Base-by-base conservation (phyloP, 169 alveolate genomes). In the Toxoplasma gondii region DNA sequence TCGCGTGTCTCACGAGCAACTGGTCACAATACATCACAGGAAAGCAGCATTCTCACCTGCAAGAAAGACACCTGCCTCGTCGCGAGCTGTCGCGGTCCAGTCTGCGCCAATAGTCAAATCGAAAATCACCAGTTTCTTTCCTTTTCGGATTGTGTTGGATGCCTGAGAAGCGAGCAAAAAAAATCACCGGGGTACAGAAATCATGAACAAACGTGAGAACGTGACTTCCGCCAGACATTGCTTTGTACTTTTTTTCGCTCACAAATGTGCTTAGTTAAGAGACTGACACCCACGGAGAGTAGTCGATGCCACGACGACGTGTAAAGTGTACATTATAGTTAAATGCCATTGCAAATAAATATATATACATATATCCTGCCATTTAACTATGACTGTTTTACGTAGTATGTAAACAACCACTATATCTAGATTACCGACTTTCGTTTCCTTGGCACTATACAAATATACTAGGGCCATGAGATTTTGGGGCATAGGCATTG, bases 21-120 rank as follows among this genome's bases (percentile, higher is more conserved):
- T n/a, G n/a, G n/a, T n/a, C n/a, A n/a, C n/a, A n/a, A n/a, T n/a
- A n/a, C n/a, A n/a, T n/a, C n/a, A 12, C 4, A 49, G 12, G 58
- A 49, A 12, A 12, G 22, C 4, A 49, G 58, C 22, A 49, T 12
- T 7, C 90, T 39, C 29, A 39, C 90, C 90, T 44, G 90, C 90
- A 16, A 82, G 67, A 24, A 82, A 82, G 24, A 82, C 90, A 5
- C 90, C 90, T 4, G 69, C 90, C 27, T 82, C 90, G 36, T 82
- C 90, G 17, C 90, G 53, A 34, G 90, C 90, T 4, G 90, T 82
- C 16, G 90, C 90, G 9, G 90, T 39, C 90, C 90, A 82, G 67
- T 82, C 90, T 7, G 90, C 90, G 19, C 90, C 90, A 12, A 82
- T 82, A 1, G 90, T 27, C 90, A 82, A 44, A 38, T 82, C 90